These are phyloP conservation scores for Citrus glauca DNA, from an alignment of 345 rosid genomes.

Conservation along the genomic window DNA sequence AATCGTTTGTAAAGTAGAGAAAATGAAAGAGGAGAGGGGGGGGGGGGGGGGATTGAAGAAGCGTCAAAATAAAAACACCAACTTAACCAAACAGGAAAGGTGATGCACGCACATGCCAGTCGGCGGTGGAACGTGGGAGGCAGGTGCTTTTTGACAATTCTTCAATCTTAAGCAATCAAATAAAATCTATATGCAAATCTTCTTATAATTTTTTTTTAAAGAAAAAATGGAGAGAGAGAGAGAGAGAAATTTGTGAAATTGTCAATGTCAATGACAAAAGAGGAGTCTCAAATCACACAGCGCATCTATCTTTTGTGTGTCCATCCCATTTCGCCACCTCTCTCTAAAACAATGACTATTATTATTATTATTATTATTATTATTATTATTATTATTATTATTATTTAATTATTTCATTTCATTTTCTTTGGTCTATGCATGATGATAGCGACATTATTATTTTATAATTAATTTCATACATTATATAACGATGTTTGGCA, in stretches of 20 bases:
- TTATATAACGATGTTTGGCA: background rate
- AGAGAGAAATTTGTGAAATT: background rate
- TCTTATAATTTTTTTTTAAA: no score
- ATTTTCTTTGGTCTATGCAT: background rate
- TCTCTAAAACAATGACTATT: background rate
- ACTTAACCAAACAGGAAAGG: background rate
- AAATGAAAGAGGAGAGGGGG: no score
- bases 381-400: no score
- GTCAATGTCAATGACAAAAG: background rate
- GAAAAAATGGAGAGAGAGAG: background rate
- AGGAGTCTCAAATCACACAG: background rate
- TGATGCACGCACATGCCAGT: background rate
- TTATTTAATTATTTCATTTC: background rate
- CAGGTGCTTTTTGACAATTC: background rate
- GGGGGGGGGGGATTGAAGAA: no score
- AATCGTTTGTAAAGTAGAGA: no score
- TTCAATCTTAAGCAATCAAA: background rate
- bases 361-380: no score
- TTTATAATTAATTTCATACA: background rate
- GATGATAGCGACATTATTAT: background rate
- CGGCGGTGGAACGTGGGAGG: background rate
- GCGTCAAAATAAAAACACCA: background rate
- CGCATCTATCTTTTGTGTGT: background rate
- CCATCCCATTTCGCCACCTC: no score
- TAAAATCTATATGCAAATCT: no score